These are phyloP conservation scores for Sporisorium exsertum DNA, from an alignment of 1,284 basidiomycete species.

Conservation along the genomic window DNA sequence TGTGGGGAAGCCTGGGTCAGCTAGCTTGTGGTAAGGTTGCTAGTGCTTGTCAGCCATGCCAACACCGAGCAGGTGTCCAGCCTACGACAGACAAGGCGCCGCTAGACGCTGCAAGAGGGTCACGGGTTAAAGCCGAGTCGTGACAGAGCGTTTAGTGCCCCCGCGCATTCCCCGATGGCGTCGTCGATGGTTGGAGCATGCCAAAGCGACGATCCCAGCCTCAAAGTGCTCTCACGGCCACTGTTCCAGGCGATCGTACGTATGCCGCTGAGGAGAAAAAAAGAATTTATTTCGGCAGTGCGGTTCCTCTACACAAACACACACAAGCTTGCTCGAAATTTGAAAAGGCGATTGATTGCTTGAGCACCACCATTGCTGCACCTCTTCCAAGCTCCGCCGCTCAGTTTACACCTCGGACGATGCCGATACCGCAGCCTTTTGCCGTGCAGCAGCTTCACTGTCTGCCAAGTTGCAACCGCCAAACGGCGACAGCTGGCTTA, in stretches of 20 bases:
- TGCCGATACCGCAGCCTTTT: neutral
- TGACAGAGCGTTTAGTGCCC: too few relatives aligned
- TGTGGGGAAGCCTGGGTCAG: neutral
- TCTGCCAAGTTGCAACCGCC: too few relatives aligned
- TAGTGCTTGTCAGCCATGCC: neutral
- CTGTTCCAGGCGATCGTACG: neutral
- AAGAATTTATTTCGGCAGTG: neutral
- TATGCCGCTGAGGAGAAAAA: neutral
- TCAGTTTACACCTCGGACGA: neutral
- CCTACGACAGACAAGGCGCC: neutral
- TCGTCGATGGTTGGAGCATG: neutral
- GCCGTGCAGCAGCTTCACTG: too few relatives aligned
- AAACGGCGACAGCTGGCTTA: neutral
- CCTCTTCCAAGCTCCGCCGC: neutral
- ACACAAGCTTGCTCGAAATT: neutral
- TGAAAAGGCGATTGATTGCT: slow-evolving; percentile 17
- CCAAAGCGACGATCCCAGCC: neutral
- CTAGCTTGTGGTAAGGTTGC: neutral
- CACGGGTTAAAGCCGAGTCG: neutral
- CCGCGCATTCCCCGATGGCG: neutral
- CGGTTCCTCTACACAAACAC: slow-evolving; percentile 14
- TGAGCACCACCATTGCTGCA: neutral
- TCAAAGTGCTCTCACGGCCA: neutral
- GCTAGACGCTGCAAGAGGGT: neutral
- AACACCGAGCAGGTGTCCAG: neutral